Evolutionary conservation across 768 basidiomycete species (phyloP).

Genomic region (Kwoniella shandongensis): DNA sequence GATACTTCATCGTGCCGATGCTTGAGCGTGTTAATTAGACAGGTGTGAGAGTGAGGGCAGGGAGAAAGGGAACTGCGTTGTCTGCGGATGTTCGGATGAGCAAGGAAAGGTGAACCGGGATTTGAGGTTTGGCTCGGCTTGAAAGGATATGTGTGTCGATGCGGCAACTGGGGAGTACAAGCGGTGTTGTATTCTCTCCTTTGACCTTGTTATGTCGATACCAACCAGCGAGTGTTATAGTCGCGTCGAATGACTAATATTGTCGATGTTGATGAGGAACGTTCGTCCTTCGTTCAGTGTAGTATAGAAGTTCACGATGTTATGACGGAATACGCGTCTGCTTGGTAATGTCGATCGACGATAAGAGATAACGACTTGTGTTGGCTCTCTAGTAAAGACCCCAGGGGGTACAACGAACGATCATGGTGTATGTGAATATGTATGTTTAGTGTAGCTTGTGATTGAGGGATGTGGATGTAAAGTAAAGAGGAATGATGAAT

Average conservation of each 20-base stretch:
- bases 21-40: neutral
- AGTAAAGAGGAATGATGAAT: too few relatives aligned
- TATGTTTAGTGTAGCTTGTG: too few relatives aligned
- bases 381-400: conserved; percentile 7
- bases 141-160: neutral
- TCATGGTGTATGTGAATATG: conserved; percentile 5
- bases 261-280: conserved; percentile 10
- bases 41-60: neutral
- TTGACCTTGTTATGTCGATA: too few relatives aligned
- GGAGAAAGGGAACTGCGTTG: neutral
- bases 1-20: conserved; percentile 73
- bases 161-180: too few relatives aligned
- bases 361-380: neutral
- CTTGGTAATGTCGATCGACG: neutral
- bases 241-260: too few relatives aligned
- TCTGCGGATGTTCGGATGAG: neutral
- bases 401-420: conserved; percentile 21
- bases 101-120: neutral
- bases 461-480: too few relatives aligned
- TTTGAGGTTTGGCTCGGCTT: neutral
- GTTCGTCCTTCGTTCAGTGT: too few relatives aligned
- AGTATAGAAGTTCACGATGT: too few relatives aligned
- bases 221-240: neutral
- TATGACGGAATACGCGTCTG: neutral
- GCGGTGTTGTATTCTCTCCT: too few relatives aligned